Base-by-base conservation (phyloP, 2,329 filamentous ascomycete genomes). In the Phialocephala sp. region DNA sequence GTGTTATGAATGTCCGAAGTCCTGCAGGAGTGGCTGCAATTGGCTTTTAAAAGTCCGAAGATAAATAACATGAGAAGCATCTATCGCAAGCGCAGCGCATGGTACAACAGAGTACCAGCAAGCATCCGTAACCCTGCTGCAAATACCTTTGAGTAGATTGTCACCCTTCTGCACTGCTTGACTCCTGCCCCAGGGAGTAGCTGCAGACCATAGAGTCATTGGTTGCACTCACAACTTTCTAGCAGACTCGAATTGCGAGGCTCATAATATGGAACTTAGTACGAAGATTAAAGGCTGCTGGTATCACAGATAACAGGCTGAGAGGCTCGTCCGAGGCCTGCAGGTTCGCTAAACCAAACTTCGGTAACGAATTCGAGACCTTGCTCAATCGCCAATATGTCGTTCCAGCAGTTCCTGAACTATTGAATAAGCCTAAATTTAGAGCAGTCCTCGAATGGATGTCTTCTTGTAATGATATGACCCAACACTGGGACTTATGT, bases 341-440 rank as follows among this genome's bases (percentile, higher is more conserved):
- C 18, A 39, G 6, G 8, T 50, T 50, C 45, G 45, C 45, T 50
- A 50, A 57, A 39, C 32, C 39, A 32, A 22, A n/a, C 18, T 39
- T 27, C 35, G 35, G 24, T 22, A 57, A 54, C 50, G 50, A 54
- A 14, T 54, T 12, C n/a, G 35, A 39, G 35, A 57, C 55, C 55
- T 57, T 57, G 55, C 55, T 22, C 32, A 41, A 56, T 57, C n/a
- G 24, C 8, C 36, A 57, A 57, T 57, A 57, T 57, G 55, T 57
- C 32, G 35, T 22, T n/a, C 55, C 20, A 41, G 36, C 9, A 37
- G 32, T 37, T 22, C 8, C 35, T 22, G 55, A 20, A 41, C 55
- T 57, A 57, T 57, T 22, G 55, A 57, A 39, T 36, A 37, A 57
- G 32, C 22, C 45, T 57, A 57, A 57, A 39, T 57, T 37, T 57